phyloP scores from a whole-genome alignment of 2,329 filamentous ascomycete genomes.

The Aspergillus tubingensis region DNA sequence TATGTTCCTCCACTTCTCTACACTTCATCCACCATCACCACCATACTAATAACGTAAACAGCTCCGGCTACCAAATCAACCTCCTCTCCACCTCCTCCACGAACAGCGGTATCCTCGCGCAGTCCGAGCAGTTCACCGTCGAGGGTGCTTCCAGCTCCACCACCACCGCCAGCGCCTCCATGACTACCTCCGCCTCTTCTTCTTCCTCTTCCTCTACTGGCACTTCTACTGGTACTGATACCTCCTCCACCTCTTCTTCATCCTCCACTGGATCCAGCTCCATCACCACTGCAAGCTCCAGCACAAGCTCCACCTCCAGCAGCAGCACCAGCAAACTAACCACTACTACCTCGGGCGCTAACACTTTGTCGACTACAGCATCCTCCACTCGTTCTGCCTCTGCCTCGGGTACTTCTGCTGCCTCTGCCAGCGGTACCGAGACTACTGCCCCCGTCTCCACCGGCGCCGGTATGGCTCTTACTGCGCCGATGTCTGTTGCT shows the following conservation, averaged over 20 bases:
- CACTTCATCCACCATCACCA: neutral
- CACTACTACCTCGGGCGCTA: conserved; percentile 15
- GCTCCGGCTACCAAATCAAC: conserved; percentile 45
- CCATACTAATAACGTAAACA: conserved; percentile 8
- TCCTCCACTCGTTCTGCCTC: neutral
- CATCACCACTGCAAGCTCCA: neutral
- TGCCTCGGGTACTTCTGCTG: conserved; percentile 1
- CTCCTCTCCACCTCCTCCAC: conserved; percentile 34
- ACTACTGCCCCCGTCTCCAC: neutral
- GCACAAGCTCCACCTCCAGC: conserved; percentile 1
- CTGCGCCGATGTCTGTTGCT: conserved; percentile 16
- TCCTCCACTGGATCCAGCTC: conserved; percentile 5
- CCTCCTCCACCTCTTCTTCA: neutral
- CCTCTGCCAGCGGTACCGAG: conserved; percentile 11
- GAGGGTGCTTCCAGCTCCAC: conserved; percentile 20
- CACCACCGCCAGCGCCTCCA: conserved; percentile 15
- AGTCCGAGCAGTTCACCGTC: conserved; percentile 41
- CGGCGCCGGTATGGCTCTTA: conserved; percentile 17
- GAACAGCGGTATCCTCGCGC: conserved; percentile 46
- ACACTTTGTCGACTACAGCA: conserved; percentile 8
- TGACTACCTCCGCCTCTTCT: conserved; percentile 14
- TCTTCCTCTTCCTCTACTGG: conserved; percentile 16
- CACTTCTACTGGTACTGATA: conserved; percentile 8
- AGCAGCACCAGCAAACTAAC: neutral
- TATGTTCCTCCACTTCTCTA: conserved; percentile 14